phyloP scores from a whole-genome alignment of 2,329 filamentous ascomycete genomes.

The Fusarium sp. region DNA sequence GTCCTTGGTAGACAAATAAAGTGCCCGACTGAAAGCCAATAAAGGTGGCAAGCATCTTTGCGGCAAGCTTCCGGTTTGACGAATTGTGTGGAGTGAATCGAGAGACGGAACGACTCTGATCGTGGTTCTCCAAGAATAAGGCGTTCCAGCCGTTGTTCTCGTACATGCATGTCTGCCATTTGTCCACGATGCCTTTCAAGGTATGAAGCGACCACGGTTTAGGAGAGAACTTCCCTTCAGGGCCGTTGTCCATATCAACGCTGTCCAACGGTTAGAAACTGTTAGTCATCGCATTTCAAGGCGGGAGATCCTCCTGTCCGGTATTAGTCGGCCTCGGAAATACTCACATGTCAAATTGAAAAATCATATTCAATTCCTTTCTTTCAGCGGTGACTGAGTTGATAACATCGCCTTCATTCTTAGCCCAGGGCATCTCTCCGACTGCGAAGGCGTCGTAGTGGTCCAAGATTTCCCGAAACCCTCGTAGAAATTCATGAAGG shows the following conservation, averaged over 20 bases:
- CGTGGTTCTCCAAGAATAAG: neutral
- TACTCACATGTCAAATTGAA: neutral
- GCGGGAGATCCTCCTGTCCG: neutral
- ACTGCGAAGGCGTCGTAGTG: neutral
- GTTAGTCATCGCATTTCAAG: neutral
- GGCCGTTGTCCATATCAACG: neutral
- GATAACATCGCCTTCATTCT: neutral
- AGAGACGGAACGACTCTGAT: neutral
- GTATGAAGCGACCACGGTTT: neutral
- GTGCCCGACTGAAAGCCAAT: neutral
- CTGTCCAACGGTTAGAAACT: neutral
- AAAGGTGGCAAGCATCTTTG: neutral
- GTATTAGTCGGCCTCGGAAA: neutral
- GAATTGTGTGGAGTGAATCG: neutral
- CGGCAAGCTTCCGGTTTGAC: neutral
- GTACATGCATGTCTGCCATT: neutral
- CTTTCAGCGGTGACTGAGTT: neutral
- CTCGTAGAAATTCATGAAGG: neutral
- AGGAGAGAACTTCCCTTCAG: neutral
- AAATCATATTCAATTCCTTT: neutral
- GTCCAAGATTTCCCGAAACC: neutral
- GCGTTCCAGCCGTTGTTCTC: neutral
- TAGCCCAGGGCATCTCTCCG: neutral
- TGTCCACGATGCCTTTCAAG: neutral
- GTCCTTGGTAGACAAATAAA: neutral